Evolutionary conservation across 768 basidiomycete species (phyloP), one percentile per base, ranked within the genome.

Genomic region (Tricholoma hemisulphureum): DNA sequence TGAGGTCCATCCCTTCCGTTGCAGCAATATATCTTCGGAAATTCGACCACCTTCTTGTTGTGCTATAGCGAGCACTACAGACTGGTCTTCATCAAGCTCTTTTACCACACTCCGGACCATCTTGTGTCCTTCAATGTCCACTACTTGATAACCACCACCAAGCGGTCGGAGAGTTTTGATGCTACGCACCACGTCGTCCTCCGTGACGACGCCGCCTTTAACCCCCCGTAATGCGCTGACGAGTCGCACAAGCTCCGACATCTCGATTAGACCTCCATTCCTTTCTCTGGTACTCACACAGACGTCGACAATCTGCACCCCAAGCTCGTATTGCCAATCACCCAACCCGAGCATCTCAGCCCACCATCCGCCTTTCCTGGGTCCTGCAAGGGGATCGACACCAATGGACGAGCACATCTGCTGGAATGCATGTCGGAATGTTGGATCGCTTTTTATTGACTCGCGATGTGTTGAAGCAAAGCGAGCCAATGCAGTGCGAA

Each of bases 281-380:
- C 87, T 77, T 63, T 91, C 90, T 56, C 93, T 79, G 14, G 91
- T 95, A 75, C 84, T 89, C 45, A 95, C 88, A 65, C 93, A 95
- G 41, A 95, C 82, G 68, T 94, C 93, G 51, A 97, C 93, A 59
- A 96, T 90, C 75, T 96, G 96, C 35, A 98, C 93, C 9, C 94
- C 93, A 6, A 98, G 83, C 67, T 97, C 95, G 69, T 93, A 91
- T 65, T 95, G 90, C 93, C 95, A 98, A 69, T 98, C 97, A 14
- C 93, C 87, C 54, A 97, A 73, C 7, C 88, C 88, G 32, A 95
- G 82, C 66, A 94, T 76, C 68, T 95, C 94, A 2, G 89, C 87
- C 93, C 94, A 97, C 85, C 92, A 91, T 2, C 93, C 93, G 34
- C 91, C 91, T 65, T 86, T 86, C 39, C 88, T 77, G 1, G 91